These are phyloP conservation scores for Sphaerulina musiva DNA, from an alignment of 2,329 filamentous ascomycete genomes.

Conservation along the genomic window DNA sequence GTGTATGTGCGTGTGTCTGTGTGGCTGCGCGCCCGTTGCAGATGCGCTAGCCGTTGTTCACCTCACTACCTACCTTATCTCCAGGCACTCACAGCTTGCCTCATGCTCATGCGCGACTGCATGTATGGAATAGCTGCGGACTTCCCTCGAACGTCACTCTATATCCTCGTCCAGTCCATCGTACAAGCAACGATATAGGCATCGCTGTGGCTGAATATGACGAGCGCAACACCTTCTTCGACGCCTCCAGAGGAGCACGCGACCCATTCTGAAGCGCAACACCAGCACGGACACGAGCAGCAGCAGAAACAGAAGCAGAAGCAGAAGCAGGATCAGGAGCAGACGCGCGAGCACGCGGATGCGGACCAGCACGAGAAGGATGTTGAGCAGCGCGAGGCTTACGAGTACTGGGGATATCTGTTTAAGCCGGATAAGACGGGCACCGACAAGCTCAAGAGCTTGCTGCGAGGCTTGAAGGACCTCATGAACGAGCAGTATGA, in stretches of 20 bases:
- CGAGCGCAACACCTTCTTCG: not conserved
- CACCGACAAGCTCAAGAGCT: slow-evolving; percentile 41
- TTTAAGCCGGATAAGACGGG: slow-evolving; percentile 48
- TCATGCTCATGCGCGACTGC: not conserved
- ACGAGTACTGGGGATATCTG: slow-evolving; percentile 47
- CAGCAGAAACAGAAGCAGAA: too few species aligned
- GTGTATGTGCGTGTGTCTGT: not conserved
- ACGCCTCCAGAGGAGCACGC: slow-evolving; percentile 6
- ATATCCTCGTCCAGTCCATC: not conserved
- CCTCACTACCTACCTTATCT: not conserved
- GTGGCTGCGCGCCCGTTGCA: not conserved
- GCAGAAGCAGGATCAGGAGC: too few species aligned
- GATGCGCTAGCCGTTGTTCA: not conserved
- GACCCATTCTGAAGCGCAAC: slow-evolving; percentile 7
- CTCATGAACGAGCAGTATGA: slow-evolving; percentile 41
- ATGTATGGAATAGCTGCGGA: not conserved
- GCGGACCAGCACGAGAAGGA: slow-evolving; percentile 24
- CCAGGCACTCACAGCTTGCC: not conserved
- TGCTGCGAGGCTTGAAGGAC: slow-evolving; percentile 43
- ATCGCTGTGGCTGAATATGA: not conserved
- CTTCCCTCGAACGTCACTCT: not conserved
- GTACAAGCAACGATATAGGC: too few species aligned
- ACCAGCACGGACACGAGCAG: not conserved
- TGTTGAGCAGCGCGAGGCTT: slow-evolving; percentile 38
- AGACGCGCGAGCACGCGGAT: too few species aligned